Conservation (phyloP, 2,329 filamentous ascomycete species). For the Epichloe sylvatica region DNA sequence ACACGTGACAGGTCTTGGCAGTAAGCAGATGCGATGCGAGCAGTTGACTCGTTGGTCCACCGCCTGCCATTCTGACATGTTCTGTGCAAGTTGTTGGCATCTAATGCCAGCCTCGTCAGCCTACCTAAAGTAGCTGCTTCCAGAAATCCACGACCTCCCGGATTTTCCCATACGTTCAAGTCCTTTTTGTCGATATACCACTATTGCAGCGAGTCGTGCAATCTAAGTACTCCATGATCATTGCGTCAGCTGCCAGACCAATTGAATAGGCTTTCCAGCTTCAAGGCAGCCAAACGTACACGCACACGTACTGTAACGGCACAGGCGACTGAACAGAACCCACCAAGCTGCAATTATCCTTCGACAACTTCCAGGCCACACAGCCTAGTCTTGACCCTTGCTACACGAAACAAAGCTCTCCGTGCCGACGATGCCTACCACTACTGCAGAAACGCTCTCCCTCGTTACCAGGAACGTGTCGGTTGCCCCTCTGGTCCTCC, state of each 20-base stretch:
- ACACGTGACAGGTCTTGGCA: too few species aligned
- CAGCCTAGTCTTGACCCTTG: neutral
- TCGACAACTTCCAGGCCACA: neutral
- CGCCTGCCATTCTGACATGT: too few species aligned
- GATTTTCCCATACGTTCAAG: neutral
- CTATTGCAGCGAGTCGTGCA: neutral
- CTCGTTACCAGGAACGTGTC: slow-evolving; percentile 91
- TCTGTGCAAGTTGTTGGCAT: neutral
- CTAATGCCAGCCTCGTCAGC: neutral
- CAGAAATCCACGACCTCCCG: neutral
- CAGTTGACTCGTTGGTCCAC: too few species aligned
- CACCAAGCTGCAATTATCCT: neutral
- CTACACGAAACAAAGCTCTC: neutral
- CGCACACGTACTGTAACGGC: neutral
- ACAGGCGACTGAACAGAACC: neutral
- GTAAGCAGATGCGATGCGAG: too few species aligned
- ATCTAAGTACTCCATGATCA: neutral
- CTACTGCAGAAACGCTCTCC: slow-evolving; percentile 89
- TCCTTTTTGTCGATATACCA: neutral
- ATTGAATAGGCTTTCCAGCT: neutral
- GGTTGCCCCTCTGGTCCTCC: slow-evolving; percentile 91
- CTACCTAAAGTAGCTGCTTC: neutral
- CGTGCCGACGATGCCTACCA: slow-evolving; percentile 66
- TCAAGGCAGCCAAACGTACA: slow-evolving; percentile 2
- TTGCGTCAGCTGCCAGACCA: neutral